Conservation (phyloP, 2,329 filamentous ascomycete species). For the Elsinoe fawcettii region DNA sequence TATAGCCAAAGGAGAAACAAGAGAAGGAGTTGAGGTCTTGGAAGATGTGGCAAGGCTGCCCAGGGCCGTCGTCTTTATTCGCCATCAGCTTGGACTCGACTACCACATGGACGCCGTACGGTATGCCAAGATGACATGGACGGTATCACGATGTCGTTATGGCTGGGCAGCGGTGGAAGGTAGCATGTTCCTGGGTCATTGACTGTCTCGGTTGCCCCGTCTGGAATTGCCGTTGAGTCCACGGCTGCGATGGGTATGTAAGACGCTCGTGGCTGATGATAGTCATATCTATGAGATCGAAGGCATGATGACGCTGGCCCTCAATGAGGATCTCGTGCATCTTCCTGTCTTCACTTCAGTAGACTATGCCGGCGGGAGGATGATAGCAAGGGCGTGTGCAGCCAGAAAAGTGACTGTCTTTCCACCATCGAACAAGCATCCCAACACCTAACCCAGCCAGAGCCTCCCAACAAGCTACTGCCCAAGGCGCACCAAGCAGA, state of each 20-base stretch:
- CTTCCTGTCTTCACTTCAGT: too few relatives aligned
- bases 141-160: not conserved
- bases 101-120: not conserved
- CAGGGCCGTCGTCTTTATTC: not conserved
- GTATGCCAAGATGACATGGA: not conserved
- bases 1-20: too few relatives aligned
- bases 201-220: conserved; percentile 5
- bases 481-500: too few relatives aligned
- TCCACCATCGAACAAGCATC: too few relatives aligned
- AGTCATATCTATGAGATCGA: not conserved
- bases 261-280: not conserved
- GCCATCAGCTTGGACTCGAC: not conserved
- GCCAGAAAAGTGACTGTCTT: too few relatives aligned
- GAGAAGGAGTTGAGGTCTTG: not conserved
- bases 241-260: not conserved
- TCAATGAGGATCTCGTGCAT: too few relatives aligned
- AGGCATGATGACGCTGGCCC: not conserved
- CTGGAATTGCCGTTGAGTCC: not conserved
- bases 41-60: not conserved
- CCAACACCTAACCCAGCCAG: too few relatives aligned
- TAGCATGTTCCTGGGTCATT: not conserved
- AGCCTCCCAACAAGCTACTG: too few relatives aligned
- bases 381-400: too few relatives aligned
- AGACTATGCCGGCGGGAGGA: too few relatives aligned
- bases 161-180: not conserved